These are phyloP conservation scores for Echinosophora koreensis DNA, from an alignment of 306 rosid genomes.

Conservation along the genomic window DNA sequence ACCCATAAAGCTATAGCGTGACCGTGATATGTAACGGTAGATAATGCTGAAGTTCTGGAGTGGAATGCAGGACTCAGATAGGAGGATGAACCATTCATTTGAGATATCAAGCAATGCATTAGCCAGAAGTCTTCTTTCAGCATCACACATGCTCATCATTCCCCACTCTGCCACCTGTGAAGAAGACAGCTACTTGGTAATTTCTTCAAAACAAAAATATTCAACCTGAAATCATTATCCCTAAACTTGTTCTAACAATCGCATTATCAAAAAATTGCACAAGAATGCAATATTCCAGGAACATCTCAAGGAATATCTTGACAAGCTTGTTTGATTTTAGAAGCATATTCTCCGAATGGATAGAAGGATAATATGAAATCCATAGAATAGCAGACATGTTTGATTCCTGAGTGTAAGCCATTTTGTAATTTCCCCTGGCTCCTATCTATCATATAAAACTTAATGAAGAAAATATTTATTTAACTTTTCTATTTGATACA, in stretches of 20 bases:
- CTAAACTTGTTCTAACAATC: conserved; percentile 20
- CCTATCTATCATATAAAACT: background rate
- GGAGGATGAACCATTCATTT: conserved; percentile 93
- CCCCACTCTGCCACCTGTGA: conserved; percentile 96
- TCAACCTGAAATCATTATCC: conserved; percentile 17
- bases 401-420: background rate
- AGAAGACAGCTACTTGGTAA: conserved; percentile 36
- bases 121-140: conserved; percentile 94
- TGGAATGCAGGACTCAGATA: conserved; percentile 96
- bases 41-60: conserved; percentile 82
- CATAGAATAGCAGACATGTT: conserved; percentile 5
- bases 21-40: conserved; percentile 75
- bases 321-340: conserved; percentile 31
- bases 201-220: conserved; percentile 18
- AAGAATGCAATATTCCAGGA: background rate
- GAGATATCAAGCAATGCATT: conserved; percentile 95
- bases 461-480: background rate
- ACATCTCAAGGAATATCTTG: conserved; percentile 7
- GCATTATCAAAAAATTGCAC: conserved; percentile 9
- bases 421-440: conserved; percentile 12
- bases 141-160: conserved; percentile 95
- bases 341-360: conserved; percentile 23
- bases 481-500: background rate
- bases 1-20: conserved; percentile 89
- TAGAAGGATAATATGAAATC: background rate